A percentile compares a stretch with the other conserved stretches of the same genome.
Evolutionary conservation across 805 yeast species (phyloP).

Genomic region (Candida insectorum): DNA sequence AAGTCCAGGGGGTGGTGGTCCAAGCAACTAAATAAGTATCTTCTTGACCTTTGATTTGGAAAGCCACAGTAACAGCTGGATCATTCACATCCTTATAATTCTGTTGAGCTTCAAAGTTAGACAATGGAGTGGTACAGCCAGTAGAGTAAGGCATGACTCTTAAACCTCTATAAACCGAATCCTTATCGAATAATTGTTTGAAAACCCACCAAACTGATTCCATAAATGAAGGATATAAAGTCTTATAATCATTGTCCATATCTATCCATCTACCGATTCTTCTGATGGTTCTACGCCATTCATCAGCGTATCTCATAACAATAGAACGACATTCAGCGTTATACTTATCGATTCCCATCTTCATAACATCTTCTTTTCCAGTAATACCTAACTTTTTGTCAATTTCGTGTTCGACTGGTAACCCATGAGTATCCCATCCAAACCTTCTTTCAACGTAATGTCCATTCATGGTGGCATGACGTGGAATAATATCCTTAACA

Average conservation of each 20-base stretch:
- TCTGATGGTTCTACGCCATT: conserved; percentile 91
- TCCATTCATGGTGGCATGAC: conserved; percentile 98
- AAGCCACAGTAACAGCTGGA: conserved; percentile 93
- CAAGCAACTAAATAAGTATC: conserved; percentile 88
- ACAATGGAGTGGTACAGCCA: conserved; percentile 92
- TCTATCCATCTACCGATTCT: conserved; percentile 99
- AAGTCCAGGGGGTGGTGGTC: conserved; percentile 99
- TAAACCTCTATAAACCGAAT: conserved; percentile 88
- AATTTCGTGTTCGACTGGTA: conserved; percentile 97
- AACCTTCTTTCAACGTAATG: conserved; percentile 94
- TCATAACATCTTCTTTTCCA: conserved; percentile 91
- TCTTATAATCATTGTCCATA: conserved; percentile 96
- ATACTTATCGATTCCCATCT: conserved; percentile 90
- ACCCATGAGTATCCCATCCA: conserved; percentile 99
- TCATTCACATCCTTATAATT: conserved; percentile 96
- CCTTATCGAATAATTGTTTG: conserved; percentile 80
- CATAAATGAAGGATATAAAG: conserved; percentile 93
- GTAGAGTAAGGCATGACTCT: conserved; percentile 99
- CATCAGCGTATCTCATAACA: conserved; percentile 95
- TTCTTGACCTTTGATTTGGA: conserved; percentile 76
- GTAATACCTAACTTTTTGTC: conserved; percentile 95
- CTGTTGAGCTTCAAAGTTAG: conserved; percentile 97
- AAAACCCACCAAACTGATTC: conserved; percentile 99
- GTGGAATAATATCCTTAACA: conserved; percentile 93
- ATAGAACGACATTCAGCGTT: conserved; percentile 93